These are phyloP conservation scores for Mycena galopus DNA, from an alignment of 768 basidiomycete genomes.

Conservation along the genomic window DNA sequence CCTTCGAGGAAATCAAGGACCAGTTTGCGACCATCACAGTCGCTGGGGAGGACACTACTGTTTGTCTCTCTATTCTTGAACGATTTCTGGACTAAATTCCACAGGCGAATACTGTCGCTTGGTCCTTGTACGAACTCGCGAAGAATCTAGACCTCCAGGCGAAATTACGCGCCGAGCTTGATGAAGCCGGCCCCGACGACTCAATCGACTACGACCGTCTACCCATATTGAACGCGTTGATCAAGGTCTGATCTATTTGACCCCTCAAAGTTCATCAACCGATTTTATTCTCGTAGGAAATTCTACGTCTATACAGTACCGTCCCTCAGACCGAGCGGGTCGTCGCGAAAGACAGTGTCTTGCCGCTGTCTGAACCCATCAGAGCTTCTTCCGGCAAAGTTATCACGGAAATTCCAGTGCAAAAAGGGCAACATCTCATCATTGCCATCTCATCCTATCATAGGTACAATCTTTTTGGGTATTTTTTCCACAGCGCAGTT, in stretches of 20 bases:
- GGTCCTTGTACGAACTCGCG: conserved; percentile 49
- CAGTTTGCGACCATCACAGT: conserved; percentile 34
- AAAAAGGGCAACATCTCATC: conserved; percentile 62
- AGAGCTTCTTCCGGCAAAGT: conserved; percentile 58
- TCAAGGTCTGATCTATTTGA: conserved; percentile 14
- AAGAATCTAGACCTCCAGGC: conserved; percentile 44
- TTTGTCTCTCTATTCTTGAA: neutral
- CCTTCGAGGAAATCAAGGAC: conserved; percentile 29
- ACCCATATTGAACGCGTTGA: conserved; percentile 29
- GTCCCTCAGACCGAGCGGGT: conserved; percentile 35
- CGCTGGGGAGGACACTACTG: conserved; percentile 34
- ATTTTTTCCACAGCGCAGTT: conserved; percentile 31
- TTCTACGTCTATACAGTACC: conserved; percentile 32
- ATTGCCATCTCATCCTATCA: conserved; percentile 56
- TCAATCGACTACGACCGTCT: conserved; percentile 30
- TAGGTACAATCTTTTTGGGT: conserved; percentile 49
- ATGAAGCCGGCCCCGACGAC: conserved; percentile 26
- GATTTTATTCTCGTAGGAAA: conserved; percentile 9
- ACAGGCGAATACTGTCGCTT: conserved; percentile 37
- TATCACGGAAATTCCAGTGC: conserved; percentile 61
- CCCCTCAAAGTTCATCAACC: neutral
- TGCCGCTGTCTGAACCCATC: conserved; percentile 70
- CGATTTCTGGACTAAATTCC: neutral
- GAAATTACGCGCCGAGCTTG: conserved; percentile 47
- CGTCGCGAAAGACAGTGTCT: conserved; percentile 63